Conservation (phyloP, 345 rosid species). For the Garcia nutans region DNA sequence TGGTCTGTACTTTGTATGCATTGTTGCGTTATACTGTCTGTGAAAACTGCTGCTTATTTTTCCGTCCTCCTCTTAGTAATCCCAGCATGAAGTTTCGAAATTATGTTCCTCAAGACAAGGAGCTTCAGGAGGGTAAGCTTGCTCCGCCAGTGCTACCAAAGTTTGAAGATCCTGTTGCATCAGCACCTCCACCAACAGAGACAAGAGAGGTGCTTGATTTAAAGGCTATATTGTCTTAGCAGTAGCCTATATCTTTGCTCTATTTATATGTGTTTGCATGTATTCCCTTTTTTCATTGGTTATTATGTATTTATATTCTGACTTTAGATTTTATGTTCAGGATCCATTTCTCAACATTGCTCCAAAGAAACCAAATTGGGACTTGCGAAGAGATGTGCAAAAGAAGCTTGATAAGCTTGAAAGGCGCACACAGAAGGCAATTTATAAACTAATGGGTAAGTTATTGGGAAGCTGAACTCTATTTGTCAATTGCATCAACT, state of each 20-base stretch:
- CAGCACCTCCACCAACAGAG: conserved; percentile 55
- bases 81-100: conserved; percentile 82
- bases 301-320: neutral
- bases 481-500: neutral
- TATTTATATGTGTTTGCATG: too few relatives aligned
- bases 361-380: conserved; percentile 99
- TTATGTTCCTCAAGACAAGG: conserved; percentile 91
- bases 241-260: neutral
- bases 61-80: conserved; percentile 35
- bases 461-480: conserved; percentile 10
- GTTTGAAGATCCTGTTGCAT: conserved; percentile 77
- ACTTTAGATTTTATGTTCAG: conserved; percentile 30
- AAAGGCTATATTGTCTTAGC: conserved; percentile 1
- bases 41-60: neutral
- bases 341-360: conserved; percentile 95
- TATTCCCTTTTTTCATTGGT: neutral
- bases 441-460: conserved; percentile 79
- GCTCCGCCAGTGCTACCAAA: conserved; percentile 85
- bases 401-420: conserved; percentile 97
- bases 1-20: neutral
- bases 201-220: conserved; percentile 56
- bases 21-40: neutral
- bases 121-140: conserved; percentile 84
- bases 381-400: conserved; percentile 86
- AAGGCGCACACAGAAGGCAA: conserved; percentile 79